Base-by-base conservation (phyloP, 192 early-diverging fungal genomes). In the Chytriomyces sp. region DNA sequence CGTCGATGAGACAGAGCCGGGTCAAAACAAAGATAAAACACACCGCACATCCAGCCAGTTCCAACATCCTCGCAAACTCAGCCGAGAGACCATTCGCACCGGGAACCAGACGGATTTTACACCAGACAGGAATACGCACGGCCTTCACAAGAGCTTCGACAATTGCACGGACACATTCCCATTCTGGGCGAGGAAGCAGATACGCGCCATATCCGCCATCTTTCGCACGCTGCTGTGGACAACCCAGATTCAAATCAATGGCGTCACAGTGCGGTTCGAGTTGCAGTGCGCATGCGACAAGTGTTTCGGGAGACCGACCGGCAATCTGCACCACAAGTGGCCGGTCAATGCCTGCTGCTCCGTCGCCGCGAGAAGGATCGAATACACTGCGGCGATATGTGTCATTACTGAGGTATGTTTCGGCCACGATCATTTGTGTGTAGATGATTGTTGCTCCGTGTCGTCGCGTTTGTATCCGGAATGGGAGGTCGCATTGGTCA, bases 261-360 rank as follows among this genome's bases (percentile, higher is more conserved):
- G 64, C 74, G 48, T 76, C 64, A 45, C 74, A 76, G 64, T 76
- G 62, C 7, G 45, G 7, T 28, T 48, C 64, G 16, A 76, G n/a
- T 7, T 49, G 20, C 4, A 35, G 4, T 13, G 74, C 62, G 45
- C 64, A 64, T 7, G 64, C 45, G 2, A 76, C 13, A 10, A 76
- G 45, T 8, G 50, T n/a, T 16, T 76, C 9, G 18, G 26, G 20
- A 48, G 65, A 62, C 4, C 47, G 26, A n/a, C 74, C 74, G 43
- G 74, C 74, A 23, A 76, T 67, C 43, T 76, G 74, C n/a, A 67
- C 74, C 16, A 76, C 74, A 24, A 76, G 74, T 3, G 74, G 74
- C 3, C 74, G 64, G 46, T 76, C 74, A 7, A 35, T 57, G 8
- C 11, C n/a, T 6, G 74, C 47, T 11, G 46, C 64, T 6, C 74